These are phyloP conservation scores for Yamadazyma oceani DNA, from an alignment of 1,139 yeast genomes.

Conservation along the genomic window DNA sequence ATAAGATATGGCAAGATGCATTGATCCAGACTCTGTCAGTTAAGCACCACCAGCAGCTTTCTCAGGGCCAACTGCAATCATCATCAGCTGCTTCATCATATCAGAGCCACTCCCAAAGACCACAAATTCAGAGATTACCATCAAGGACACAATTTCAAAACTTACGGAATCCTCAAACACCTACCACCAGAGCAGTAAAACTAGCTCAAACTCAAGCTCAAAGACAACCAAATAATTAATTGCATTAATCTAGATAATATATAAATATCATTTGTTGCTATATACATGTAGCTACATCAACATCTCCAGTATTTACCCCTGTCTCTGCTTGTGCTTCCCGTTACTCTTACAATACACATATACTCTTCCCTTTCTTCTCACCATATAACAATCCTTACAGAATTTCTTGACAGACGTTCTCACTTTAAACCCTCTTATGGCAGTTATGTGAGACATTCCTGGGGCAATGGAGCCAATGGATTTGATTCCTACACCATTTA, in stretches of 20 bases:
- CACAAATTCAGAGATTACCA: slow-evolving; percentile 26
- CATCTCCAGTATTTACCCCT: slow-evolving; percentile 75
- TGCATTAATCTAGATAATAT: slow-evolving; percentile 1
- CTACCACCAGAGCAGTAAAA: slow-evolving; percentile 42
- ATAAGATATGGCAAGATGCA: slow-evolving; percentile 46
- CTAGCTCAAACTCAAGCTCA: slow-evolving; percentile 26
- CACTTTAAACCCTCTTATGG: slow-evolving; percentile 36
- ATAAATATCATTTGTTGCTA: too few species aligned
- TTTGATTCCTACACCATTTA: not conserved
- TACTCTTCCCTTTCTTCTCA: slow-evolving; percentile 90
- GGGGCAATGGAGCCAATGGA: not conserved
- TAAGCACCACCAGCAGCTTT: slow-evolving; percentile 5
- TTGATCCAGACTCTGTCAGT: slow-evolving; percentile 21
- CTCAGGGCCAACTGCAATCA: slow-evolving; percentile 6
- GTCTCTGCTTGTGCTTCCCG: slow-evolving; percentile 96
- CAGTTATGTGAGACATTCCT: not conserved
- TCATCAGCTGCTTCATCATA: slow-evolving; percentile 12
- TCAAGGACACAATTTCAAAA: slow-evolving; percentile 24
- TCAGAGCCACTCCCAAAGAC: slow-evolving; percentile 21
- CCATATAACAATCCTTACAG: slow-evolving; percentile 89
- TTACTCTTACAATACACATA: slow-evolving; percentile 90
- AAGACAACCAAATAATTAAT: slow-evolving; percentile 10
- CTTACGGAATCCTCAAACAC: slow-evolving; percentile 26
- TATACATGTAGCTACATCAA: too few species aligned
- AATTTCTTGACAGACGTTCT: slow-evolving; percentile 86